A percentile compares a stretch with the other conserved stretches of the same genome.
Evolutionary conservation across 2,329 filamentous ascomycete genomes (phyloP).

Genomic region (Alternaria panax): DNA sequence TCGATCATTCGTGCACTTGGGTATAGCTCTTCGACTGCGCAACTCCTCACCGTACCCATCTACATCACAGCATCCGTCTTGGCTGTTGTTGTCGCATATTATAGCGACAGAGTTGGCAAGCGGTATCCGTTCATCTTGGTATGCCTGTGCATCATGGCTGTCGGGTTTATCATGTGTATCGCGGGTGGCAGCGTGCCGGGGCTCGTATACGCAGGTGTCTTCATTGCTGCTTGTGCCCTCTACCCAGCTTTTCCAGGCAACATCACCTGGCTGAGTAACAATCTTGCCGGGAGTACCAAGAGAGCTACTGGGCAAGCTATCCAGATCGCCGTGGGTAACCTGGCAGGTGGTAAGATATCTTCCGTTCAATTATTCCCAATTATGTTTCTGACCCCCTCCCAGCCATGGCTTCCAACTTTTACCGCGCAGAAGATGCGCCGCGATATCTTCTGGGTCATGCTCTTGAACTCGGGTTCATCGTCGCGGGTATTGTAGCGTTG

Average conservation of each 20-base stretch:
- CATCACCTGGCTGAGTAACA: conserved; percentile 63
- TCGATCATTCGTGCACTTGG: conserved; percentile 57
- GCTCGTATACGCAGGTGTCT: conserved; percentile 48
- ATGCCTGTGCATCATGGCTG: conserved; percentile 42
- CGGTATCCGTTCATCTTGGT: conserved; percentile 47
- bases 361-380: neutral
- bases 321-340: conserved; percentile 59
- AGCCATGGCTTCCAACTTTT: conserved; percentile 77
- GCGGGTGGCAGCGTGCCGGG: conserved; percentile 39
- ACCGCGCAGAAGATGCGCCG: conserved; percentile 61
- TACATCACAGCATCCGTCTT: conserved; percentile 50
- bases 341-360: conserved; percentile 42
- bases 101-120: conserved; percentile 42
- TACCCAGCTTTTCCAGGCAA: conserved; percentile 51
- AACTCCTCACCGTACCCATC: conserved; percentile 55
- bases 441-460: conserved; percentile 61
- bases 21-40: conserved; percentile 49
- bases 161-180: conserved; percentile 51
- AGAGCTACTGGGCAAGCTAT: conserved; percentile 58
- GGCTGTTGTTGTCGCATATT: conserved; percentile 42
- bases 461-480: conserved; percentile 60
- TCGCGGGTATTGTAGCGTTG: conserved; percentile 56
- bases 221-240: conserved; percentile 47
- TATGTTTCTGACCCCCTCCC: conserved; percentile 14
- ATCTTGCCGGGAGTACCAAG: conserved; percentile 62